phyloP scores from a whole-genome alignment of 768 basidiomycete species.

The Amanita brunnescens region DNA sequence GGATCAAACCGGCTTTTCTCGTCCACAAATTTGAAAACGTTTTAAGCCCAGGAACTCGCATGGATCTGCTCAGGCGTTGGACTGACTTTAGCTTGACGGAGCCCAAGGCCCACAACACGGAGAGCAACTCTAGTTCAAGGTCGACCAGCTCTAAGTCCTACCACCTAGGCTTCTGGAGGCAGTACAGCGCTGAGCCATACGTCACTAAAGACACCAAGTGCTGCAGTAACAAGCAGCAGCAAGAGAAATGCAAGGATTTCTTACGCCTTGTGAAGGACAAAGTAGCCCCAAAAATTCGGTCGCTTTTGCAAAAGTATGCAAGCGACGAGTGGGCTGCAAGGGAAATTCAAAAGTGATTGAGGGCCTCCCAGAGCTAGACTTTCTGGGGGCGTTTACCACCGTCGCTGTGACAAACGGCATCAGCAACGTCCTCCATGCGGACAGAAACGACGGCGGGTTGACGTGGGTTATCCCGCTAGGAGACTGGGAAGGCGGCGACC shows the following conservation, averaged over 20 bases:
- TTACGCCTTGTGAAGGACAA: too few species aligned
- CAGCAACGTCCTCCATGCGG: constrained; percentile 9
- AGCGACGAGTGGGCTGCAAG: too few species aligned
- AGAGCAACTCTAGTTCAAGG: background rate
- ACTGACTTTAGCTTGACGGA: background rate
- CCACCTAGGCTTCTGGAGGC: background rate
- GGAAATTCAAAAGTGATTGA: too few species aligned
- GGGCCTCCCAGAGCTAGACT: constrained; percentile 8
- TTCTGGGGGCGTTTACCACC: constrained; percentile 16
- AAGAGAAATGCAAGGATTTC: background rate
- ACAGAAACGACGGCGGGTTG: background rate
- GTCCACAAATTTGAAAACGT: background rate
- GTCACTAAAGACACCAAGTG: background rate
- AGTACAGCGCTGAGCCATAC: background rate
- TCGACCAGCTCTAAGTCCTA: background rate
- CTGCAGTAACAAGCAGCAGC: background rate
- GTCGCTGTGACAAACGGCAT: constrained; percentile 18
- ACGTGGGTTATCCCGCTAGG: background rate
- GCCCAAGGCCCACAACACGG: background rate
- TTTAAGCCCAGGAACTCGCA: background rate
- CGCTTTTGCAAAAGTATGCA: background rate
- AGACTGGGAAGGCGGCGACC: background rate
- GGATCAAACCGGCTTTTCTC: background rate
- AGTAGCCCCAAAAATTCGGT: too few species aligned
- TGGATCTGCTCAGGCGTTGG: background rate